phyloP scores from a whole-genome alignment of 495 filamentous ascomycete genomes.

The Xylaria longipes region DNA sequence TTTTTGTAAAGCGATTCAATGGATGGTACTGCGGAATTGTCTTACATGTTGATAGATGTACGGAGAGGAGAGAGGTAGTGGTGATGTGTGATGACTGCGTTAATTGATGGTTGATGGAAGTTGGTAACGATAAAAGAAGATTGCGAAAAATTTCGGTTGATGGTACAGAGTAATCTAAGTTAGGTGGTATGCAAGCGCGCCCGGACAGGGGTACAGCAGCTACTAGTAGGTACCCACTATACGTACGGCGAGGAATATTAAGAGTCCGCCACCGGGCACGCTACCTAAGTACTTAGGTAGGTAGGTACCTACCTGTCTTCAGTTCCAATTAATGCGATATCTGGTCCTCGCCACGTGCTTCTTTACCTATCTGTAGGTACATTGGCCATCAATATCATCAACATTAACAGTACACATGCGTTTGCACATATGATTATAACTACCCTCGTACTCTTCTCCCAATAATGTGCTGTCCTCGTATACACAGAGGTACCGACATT shows the following conservation, averaged over 20 bases:
- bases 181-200: not conserved
- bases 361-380: not conserved
- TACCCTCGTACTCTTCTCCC: not conserved
- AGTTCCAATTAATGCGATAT: not conserved
- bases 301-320: not conserved
- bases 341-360: no score
- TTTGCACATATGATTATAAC: not conserved
- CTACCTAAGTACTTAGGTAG: not conserved
- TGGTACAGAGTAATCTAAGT: not conserved
- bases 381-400: no score
- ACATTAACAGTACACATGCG: not conserved
- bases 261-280: not conserved
- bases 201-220: not conserved
- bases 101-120: not conserved
- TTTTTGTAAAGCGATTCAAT: not conserved
- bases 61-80: not conserved
- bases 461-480: not conserved
- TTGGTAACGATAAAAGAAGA: not conserved
- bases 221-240: not conserved
- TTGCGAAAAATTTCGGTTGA: slow-evolving; percentile 6
- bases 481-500: not conserved
- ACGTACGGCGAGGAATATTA: not conserved
- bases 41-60: slow-evolving; percentile 24
- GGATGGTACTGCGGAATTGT: not conserved
- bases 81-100: not conserved